Base-by-base conservation (phyloP, 2,329 filamentous ascomycete species). In the Fusarium illudens region DNA sequence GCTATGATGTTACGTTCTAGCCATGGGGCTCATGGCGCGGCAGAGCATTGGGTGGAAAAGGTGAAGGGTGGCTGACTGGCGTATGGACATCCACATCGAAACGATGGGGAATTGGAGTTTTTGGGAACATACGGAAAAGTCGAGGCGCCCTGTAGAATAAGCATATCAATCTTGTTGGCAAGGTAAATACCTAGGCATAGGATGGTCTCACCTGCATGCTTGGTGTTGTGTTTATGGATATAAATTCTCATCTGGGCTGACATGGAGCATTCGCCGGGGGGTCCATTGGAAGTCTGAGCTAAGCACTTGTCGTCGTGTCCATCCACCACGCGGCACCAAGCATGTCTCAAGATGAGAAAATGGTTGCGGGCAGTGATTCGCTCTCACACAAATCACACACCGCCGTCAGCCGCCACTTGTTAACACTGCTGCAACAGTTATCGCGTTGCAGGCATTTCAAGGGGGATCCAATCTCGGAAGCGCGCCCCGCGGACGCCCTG, bases 51-150 rank as follows among this genome's bases (percentile, higher is more conserved):
- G 25, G 51, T 11, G 58, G 50, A 32, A 46, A 39, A 54, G 33
- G 49, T 52, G 54, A 48, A 36, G 64, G 70, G 67, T 30, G 58
- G 51, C 52, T 63, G 68, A 68, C 64, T 66, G 71, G 70, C 65
- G 71, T 52, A 73, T 70, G 67, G 34, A 58, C 46, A 61, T 64
- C 54, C 60, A 54, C 58, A 46, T 50, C 55, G 36, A 50, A 62
- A 65, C 49, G 65, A 56, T 30, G 58, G 37, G 51, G 54, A 51
- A 60, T 58, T 67, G 68, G 72, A 72, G 68, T 73, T 73, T 46
- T 68, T 73, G 64, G 71, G 67, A 66, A 63, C 54, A 67, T 65
- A 63, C 54, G 53, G 53, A 73, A 73, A 74, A 71, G 70, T 70
- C 53, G 61, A 70, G 60, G 48, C 58, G 61, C 63, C 60, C 54